These are phyloP conservation scores for Colletotrichum aenigma DNA, from an alignment of 2,329 filamentous ascomycete species.

Conservation along the genomic window DNA sequence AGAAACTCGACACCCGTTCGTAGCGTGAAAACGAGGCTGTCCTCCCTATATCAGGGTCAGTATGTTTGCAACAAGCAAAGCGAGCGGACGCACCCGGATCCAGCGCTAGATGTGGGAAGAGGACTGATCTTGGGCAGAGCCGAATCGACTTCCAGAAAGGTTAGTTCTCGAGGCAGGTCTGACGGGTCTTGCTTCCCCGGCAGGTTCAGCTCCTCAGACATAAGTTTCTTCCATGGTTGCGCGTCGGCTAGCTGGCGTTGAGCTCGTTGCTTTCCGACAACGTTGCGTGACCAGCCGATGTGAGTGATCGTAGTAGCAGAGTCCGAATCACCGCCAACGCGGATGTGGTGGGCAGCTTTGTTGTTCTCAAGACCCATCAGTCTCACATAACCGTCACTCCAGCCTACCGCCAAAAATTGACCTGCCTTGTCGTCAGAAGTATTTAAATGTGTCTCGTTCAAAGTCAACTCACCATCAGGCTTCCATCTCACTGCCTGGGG, in stretches of 20 bases:
- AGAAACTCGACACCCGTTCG: conserved; percentile 72
- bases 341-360: conserved; percentile 78
- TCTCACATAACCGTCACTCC: conserved; percentile 80
- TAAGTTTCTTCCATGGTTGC: conserved; percentile 32
- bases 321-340: conserved; percentile 46
- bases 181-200: conserved; percentile 29
- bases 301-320: conserved; percentile 48
- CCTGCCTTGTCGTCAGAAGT: conserved; percentile 45
- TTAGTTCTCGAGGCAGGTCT: conserved; percentile 74
- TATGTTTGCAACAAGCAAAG: not conserved
- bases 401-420: conserved; percentile 80
- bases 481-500: conserved; percentile 66
- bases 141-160: conserved; percentile 76
- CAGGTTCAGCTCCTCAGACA: conserved; percentile 28
- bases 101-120: conserved; percentile 64
- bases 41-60: conserved; percentile 39
- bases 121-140: conserved; percentile 79
- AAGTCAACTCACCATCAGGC: conserved; percentile 62
- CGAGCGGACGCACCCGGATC: conserved; percentile 58
- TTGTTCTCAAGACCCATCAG: conserved; percentile 80
- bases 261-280: conserved; percentile 26
- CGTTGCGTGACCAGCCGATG: conserved; percentile 58
- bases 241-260: conserved; percentile 15
- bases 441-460: not conserved
- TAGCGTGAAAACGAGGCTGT: conserved; percentile 71